Conservation (phyloP, 1,284 basidiomycete genomes). For the Moniliophthora roreri region DNA sequence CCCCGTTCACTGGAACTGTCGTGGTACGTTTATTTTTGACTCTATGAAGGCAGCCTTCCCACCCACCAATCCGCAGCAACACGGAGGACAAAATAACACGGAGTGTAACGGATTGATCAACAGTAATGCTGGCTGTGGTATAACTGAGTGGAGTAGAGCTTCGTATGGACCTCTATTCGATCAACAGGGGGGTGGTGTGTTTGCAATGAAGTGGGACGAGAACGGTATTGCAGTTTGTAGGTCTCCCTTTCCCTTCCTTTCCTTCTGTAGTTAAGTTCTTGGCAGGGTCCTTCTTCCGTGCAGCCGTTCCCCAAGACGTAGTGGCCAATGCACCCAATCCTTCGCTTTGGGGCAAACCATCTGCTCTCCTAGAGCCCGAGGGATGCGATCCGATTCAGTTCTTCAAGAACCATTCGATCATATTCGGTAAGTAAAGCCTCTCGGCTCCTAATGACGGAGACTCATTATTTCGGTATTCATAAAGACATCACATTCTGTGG, state of each 20-base stretch:
- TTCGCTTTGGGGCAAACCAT: slow-evolving; percentile 61
- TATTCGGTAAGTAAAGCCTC: slow-evolving; percentile 47
- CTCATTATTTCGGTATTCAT: background rate
- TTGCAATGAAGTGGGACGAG: slow-evolving; percentile 79
- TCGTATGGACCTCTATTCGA: slow-evolving; percentile 77
- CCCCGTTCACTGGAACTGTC: slow-evolving; percentile 57
- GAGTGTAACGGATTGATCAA: slow-evolving; percentile 54
- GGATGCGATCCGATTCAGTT: slow-evolving; percentile 58
- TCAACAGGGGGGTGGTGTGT: slow-evolving; percentile 70
- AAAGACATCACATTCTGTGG: slow-evolving; percentile 82
- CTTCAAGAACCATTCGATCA: slow-evolving; percentile 63
- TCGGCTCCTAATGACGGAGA: background rate
- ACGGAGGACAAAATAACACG: slow-evolving; percentile 43
- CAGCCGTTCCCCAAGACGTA: slow-evolving; percentile 69
- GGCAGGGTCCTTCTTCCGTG: slow-evolving; percentile 72
- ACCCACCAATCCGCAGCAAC: slow-evolving; percentile 24
- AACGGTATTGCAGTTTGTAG: slow-evolving; percentile 72
- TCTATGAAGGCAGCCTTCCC: background rate
- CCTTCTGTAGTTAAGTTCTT: slow-evolving; percentile 6
- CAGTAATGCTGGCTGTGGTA: slow-evolving; percentile 65
- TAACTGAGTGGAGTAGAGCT: slow-evolving; percentile 67
- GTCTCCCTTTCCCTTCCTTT: slow-evolving; percentile 16
- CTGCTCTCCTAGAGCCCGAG: slow-evolving; percentile 55
- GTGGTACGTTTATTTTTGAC: slow-evolving; percentile 36
- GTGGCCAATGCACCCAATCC: slow-evolving; percentile 52